Base-by-base conservation (phyloP, 1,284 basidiomycete genomes). In the Puccinia triticina region DNA sequence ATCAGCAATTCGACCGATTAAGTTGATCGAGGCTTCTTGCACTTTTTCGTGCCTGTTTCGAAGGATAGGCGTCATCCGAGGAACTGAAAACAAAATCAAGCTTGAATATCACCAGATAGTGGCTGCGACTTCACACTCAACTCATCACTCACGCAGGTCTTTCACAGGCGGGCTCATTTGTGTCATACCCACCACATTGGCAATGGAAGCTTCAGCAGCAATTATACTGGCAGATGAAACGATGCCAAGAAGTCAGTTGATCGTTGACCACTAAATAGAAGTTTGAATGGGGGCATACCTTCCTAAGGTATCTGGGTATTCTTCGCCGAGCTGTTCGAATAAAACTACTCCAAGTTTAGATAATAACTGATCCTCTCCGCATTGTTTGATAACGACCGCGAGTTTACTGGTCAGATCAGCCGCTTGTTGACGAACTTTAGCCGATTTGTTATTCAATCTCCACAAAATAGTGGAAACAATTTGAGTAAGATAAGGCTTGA, bases 81-180 rank as follows among this genome's bases (percentile, higher is more conserved):
- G 97, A 57, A 99, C 94, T 96, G 86, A 29, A 75, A 32, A 78
- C 18, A 21, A 37, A 43, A 40, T 66, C 12, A 5, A n/a, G 11
- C 34, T 29, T 46, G 3, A 40, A 16, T 23, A 14, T n/a, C 34
- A 16, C 18, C 29, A 16, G 32, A 67, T 7, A 14, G 18, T 14
- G 37, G 23, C 50, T 29, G 10, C 23, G 29, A 21, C 1, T 18
- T 43, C 23, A 26, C n/a, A 34, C 21, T 37, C 8, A 55, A 26
- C 23, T 16, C 16, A 40, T 53, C 23, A 90, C 94, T 91, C 87
- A 96, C 94, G 87, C 80, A 99, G 91, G 89, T 99, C 97, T 88
- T 99, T 99, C 72, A 99, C 95, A 0, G 96, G 97, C 26, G 97
- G 97, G 87, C 97, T 98, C 97, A 99, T 99, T 88, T 98, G 95